phyloP scores from a whole-genome alignment of 768 basidiomycete genomes.

The Termitomyces heimii region DNA sequence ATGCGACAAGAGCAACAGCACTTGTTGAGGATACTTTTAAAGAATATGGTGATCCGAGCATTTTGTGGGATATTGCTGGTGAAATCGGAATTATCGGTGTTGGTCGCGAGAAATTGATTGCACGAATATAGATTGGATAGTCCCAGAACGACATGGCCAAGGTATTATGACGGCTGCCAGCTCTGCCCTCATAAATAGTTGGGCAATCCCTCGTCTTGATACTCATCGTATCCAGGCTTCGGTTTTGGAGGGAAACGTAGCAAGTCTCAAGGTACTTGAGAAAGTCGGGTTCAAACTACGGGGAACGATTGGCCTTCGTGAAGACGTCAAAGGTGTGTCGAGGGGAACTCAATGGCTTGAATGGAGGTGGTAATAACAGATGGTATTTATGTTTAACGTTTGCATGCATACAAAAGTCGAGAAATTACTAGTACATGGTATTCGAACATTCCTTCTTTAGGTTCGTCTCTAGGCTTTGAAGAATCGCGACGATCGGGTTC shows the following conservation, averaged over 20 bases:
- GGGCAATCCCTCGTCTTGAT: conserved; percentile 9
- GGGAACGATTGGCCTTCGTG: not conserved
- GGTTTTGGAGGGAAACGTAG: conserved; percentile 6
- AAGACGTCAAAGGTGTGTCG: conserved; percentile 2
- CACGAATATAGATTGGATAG: conserved; percentile 3
- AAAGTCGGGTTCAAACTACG: conserved; percentile 6
- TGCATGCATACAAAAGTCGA: not conserved
- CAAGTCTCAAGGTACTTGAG: conserved; percentile 10
- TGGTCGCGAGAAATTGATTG: not conserved
- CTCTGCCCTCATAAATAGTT: conserved; percentile 2
- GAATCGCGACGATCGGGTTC: conserved; percentile 6
- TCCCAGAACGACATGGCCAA: conserved; percentile 10
- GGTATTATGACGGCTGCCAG: conserved; percentile 10
- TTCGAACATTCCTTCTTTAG: not conserved
- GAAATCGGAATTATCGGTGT: too few species aligned
- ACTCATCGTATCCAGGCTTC: conserved; percentile 6
- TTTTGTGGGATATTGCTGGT: conserved; percentile 50
- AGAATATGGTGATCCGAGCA: conserved; percentile 35
- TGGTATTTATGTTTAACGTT: not conserved
- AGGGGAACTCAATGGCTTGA: conserved; percentile 8
- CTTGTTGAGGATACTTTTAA: conserved; percentile 31
- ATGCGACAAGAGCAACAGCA: conserved; percentile 17
- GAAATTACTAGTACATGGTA: not conserved
- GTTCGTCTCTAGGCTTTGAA: not conserved
- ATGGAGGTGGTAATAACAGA: not conserved